phyloP scores from a whole-genome alignment of 176 grass and related monocot genomes.

The Lolium multiflorum region DNA sequence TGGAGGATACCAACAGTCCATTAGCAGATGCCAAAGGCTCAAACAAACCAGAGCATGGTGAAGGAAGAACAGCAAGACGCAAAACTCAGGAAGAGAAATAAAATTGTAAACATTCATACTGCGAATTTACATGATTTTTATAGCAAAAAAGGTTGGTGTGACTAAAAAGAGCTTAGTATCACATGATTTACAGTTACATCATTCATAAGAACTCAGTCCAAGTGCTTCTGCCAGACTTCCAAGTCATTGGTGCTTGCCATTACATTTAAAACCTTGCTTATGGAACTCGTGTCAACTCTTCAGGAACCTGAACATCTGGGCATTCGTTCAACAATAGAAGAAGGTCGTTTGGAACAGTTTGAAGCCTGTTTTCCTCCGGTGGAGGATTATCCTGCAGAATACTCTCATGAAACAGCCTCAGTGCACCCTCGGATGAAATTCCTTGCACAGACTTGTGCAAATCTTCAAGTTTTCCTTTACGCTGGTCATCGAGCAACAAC shows the following conservation, averaged over 20 bases:
- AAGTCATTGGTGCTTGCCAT: not conserved
- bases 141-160: not conserved
- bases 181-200: constrained; percentile 17
- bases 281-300: constrained; percentile 26
- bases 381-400: constrained; percentile 34
- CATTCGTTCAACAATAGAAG: constrained; percentile 28
- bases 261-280: not conserved
- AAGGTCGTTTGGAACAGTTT: constrained; percentile 38
- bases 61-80: not conserved
- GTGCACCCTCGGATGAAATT: constrained; percentile 52
- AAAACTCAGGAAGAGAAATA: not conserved
- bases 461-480: constrained; percentile 44
- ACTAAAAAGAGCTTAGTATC: not conserved
- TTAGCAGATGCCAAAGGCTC: not conserved
- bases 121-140: not conserved
- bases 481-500: constrained; percentile 39
- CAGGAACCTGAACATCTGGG: constrained; percentile 44
- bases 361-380: constrained; percentile 43
- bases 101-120: not conserved
- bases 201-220: not conserved
- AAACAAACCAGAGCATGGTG: not conserved
- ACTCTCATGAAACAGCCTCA: constrained; percentile 41
- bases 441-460: constrained; percentile 38
- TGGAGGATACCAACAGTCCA: not conserved
- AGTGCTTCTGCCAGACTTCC: not conserved